phyloP scores from a whole-genome alignment of 345 rosid genomes.

The Gossypium bickii region DNA sequence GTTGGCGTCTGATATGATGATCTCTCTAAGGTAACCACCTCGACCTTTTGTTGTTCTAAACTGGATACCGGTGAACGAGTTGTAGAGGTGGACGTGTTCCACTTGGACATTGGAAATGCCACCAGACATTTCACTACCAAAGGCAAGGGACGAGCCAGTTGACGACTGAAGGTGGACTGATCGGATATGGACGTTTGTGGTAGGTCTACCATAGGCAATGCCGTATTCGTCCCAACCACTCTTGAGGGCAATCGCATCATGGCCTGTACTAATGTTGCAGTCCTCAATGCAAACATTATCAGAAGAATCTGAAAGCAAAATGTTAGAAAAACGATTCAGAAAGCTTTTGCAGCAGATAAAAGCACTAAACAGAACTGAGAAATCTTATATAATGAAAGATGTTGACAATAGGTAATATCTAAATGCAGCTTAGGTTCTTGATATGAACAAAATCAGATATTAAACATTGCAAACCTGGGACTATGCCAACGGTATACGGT shows the following conservation, averaged over 20 bases:
- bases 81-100: constrained; percentile 39
- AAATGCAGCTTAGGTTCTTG: background rate
- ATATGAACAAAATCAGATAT: background rate
- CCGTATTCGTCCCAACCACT: constrained; percentile 99
- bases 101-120: constrained; percentile 66
- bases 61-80: constrained; percentile 58
- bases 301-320: constrained; percentile 68
- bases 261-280: constrained; percentile 62
- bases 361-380: background rate
- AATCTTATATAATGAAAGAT: background rate
- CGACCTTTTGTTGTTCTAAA: constrained; percentile 74
- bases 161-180: constrained; percentile 59
- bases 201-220: constrained; percentile 66
- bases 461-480: constrained; percentile 54
- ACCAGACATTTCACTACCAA: constrained; percentile 98
- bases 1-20: constrained; percentile 43
- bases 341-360: background rate
- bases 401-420: constrained; percentile 7
- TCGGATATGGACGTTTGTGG: constrained; percentile 54
- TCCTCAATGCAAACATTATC: constrained; percentile 78
- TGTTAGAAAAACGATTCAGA: background rate
- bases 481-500: constrained; percentile 66
- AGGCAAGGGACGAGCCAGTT: constrained; percentile 67
- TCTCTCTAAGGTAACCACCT: constrained; percentile 70
- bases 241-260: constrained; percentile 72